Evolutionary conservation across 2,329 filamentous ascomycete genomes (phyloP), one percentile per base, ranked within the genome.

Genomic region (Curvularia sp.): DNA sequence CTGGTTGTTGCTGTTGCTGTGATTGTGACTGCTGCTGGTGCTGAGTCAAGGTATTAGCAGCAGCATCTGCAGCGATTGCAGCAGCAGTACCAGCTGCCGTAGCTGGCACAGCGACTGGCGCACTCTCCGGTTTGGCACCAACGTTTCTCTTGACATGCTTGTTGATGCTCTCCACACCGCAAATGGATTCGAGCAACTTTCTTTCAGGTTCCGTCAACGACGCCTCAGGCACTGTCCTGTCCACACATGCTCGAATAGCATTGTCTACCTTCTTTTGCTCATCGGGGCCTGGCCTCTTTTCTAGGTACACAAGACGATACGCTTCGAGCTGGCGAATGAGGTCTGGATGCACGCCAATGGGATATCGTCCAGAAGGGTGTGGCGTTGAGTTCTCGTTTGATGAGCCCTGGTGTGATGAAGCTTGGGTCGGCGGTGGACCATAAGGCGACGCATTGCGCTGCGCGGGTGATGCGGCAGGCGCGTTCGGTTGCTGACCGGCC

Each of bases 281-380:
- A 18, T 67, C 71, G 2, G 65, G 64, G 18, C 70, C 65, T 8
- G 57, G 58, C 18, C 68, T 55, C 8, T 61, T 61, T 38, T 71
- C 61, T 12, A 75, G 62, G 58, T 74, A 77, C 12, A 71, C 67
- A 3, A 60, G 58, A 18, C 75, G 65, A 56, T 75, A 77, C 13
- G 73, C 72, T 54, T 76, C 75, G 2, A 77, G 64, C 48, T 75
- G 73, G 41, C 64, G 61, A 18, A 75, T 74, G 5, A 75, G 55
- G 8, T 70, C 69, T 2, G 68, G 67, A 33, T 71, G 65, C 8
- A 69, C 71, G 7, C 66, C 66, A 6, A 61, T 46, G 5, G 72
- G 73, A 52, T 75, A 76, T 3, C 72, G 73, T 22, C 69, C 70
- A 35, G 71, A 66, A 0, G 70, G 63, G 42, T 73, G 67, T 15